Conservation (phyloP, 1,139 yeast species). For the Blastobotrys proliferans region DNA sequence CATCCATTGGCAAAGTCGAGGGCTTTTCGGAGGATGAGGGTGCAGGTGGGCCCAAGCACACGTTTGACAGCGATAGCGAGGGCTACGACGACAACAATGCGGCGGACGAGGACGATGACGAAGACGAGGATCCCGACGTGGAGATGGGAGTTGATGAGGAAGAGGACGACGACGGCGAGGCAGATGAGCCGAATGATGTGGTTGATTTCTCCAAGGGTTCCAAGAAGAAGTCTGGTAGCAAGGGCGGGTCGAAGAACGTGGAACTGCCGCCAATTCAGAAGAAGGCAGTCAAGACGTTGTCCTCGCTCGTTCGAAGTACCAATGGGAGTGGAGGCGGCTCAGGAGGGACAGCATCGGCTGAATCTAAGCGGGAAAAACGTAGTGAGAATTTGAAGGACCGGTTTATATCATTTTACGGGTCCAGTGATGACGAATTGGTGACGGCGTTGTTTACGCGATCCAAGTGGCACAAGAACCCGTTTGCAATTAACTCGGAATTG, state of each 20-base stretch:
- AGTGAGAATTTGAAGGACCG: conserved; percentile 23
- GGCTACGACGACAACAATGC: conserved; percentile 21
- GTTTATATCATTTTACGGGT: conserved; percentile 22
- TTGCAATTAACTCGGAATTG: conserved; percentile 21
- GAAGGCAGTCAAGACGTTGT: conserved; percentile 1
- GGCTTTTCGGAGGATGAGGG: conserved; percentile 23
- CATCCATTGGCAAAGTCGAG: conserved; percentile 21
- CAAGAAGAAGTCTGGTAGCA: background rate
- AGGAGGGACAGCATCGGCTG: background rate
- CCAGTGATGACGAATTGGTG: conserved; percentile 17
- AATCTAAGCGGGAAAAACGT: conserved; percentile 4
- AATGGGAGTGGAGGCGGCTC: background rate
- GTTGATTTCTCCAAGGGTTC: conserved; percentile 3
- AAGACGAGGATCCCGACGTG: conserved; percentile 17
- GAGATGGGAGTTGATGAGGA: conserved; percentile 6
- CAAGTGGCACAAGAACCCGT: conserved; percentile 21
- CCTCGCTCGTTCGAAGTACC: background rate
- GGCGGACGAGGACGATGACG: conserved; percentile 17
- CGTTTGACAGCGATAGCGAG: conserved; percentile 23
- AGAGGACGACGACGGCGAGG: conserved; percentile 2
- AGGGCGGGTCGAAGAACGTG: conserved; percentile 1
- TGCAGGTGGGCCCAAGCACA: conserved; percentile 6
- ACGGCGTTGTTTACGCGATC: conserved; percentile 20
- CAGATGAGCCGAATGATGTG: conserved; percentile 7
- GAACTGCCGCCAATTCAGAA: conserved; percentile 10